Evolutionary conservation across 768 basidiomycete genomes (phyloP), one percentile per base, ranked within the genome.

Genomic region (Boletus subparvulus): DNA sequence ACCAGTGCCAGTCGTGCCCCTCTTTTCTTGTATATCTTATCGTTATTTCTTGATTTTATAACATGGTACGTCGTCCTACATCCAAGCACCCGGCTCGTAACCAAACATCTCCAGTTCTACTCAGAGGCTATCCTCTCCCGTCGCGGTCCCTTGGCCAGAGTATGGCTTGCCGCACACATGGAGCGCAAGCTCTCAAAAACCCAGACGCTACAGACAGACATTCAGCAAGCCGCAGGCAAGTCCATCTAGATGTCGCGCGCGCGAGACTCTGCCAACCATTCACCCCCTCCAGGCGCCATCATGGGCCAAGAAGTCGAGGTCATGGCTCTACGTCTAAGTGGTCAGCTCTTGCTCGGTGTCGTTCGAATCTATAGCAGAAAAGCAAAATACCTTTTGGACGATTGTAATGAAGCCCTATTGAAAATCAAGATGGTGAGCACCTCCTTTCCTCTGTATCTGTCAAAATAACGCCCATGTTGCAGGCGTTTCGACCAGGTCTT

Each of bases 101-200:
- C n/a, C 7, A 28, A 12, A 7, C 21, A 2, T n/a, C 5, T 28
- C 39, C 35, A 92, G 92, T 94, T 94, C 73, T 95, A 92, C 70
- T 94, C 93, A 48, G 94, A 97, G 70, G 87, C 92, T 36, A 93
- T 98, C 73, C 82, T 97, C 62, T 92, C 93, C 45, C 88, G 94
- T 65, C 88, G 93, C 54, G 95, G 96, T 43, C 92, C 96, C 4
- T 79, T 99, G 39, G 96, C 94, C 36, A 92, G 88, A 77, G 94
- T 99, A 79, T 99, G 97, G 97, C 88, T 99, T 52, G 95, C 96
- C 41, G 96, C 97, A 2, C 96, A 98, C 80, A 94, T 96, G 87
- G 94, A 98, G 74, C 86, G 93, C 67, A 98, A 98, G 78, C 86
- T 99, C 66, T 94, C 92, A 64, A 99, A 98, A 75, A 86, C 88